Base-by-base conservation (phyloP, 2,329 filamentous ascomycete genomes). In the Rugonectria rugulosa region DNA sequence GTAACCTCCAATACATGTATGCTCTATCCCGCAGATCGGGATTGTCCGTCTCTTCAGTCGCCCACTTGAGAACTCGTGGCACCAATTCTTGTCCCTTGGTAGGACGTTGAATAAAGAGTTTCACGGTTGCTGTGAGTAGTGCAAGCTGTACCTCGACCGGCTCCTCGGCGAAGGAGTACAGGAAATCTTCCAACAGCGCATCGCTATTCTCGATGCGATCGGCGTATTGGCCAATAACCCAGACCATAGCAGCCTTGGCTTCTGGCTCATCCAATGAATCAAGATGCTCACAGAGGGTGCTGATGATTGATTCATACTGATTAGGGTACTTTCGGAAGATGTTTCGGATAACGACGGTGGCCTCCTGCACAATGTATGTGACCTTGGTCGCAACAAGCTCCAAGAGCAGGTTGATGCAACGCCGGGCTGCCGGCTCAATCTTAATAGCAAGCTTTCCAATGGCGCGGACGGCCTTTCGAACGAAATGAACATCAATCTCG, bases 291-390 rank as follows among this genome's bases (percentile, higher is more conserved):
- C 96, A 98, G 0, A 99, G 82, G 1, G 93, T 96, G 45, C 91
- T 89, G 69, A 99, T 99, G 73, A 99, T 98, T 58, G 90, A 94
- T 75, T 99, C 95, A 75, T 99, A 99, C 72, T 97, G 92, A 72
- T 99, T 97, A 8, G 95, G 95, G 69, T 99, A 99, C 77, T 98
- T 98, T 65, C 95, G 89, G 83, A 99, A 99, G 69, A 99, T 99
- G 74, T 99, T 99, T 64, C 92, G 90, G 70, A 99, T 99, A 21
- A 99, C 95, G 5, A 99, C 95, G 0, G 95, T 99, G 14, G 95
- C 95, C 79, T 99, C 95, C 75, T 99, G 95, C 1, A 99, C 95
- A 64, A 99, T 99, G 71, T 99, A 99, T 0, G 93, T 96, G 50
- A 99, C 89, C 77, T 98, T 98, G n/a, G 95, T 98, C 23, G 93